phyloP scores from a whole-genome alignment of 1,284 basidiomycete genomes.

The Irpex rosettiformis region DNA sequence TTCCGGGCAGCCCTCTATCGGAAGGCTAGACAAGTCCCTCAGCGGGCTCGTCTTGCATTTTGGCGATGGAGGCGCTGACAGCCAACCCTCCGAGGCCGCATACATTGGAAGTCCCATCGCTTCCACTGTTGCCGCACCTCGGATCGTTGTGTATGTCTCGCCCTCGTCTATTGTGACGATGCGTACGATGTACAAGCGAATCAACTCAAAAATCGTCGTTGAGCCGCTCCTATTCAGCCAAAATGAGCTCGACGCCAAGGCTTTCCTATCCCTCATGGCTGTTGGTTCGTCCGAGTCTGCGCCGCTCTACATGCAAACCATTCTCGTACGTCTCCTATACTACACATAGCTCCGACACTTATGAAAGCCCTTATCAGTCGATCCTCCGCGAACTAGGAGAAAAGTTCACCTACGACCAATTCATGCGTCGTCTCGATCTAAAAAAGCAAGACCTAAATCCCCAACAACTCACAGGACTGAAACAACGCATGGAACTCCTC shows the following conservation, averaged over 20 bases:
- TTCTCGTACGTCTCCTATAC: constrained; percentile 41
- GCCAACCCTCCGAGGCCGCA: constrained; percentile 62
- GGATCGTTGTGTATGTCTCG: constrained; percentile 59
- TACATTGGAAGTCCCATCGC: constrained; percentile 46
- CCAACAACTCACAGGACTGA: constrained; percentile 46
- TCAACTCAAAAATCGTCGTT: constrained; percentile 47
- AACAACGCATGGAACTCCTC: constrained; percentile 56
- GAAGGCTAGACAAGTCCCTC: constrained; percentile 48
- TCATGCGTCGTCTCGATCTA: constrained; percentile 42
- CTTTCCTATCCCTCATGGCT: constrained; percentile 67
- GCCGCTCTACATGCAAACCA: constrained; percentile 63
- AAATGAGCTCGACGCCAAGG: constrained; percentile 62
- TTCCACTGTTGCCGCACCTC: constrained; percentile 39
- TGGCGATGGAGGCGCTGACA: constrained; percentile 56
- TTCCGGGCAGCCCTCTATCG: constrained; percentile 42
- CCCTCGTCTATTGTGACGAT: constrained; percentile 59
- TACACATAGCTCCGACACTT: constrained; percentile 31
- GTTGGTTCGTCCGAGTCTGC: constrained; percentile 54
- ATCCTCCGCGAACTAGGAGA: constrained; percentile 49
- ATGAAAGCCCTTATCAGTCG: constrained; percentile 24
- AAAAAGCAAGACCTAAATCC: constrained; percentile 51
- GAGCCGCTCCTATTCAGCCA: constrained; percentile 56
- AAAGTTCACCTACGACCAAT: constrained; percentile 40
- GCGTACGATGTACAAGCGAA: constrained; percentile 47
- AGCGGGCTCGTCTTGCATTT: constrained; percentile 66